Evolutionary conservation across 495 filamentous ascomycete genomes (phyloP), one percentile per base, ranked within the genome.

Genomic region (Wilcoxina mikolae): DNA sequence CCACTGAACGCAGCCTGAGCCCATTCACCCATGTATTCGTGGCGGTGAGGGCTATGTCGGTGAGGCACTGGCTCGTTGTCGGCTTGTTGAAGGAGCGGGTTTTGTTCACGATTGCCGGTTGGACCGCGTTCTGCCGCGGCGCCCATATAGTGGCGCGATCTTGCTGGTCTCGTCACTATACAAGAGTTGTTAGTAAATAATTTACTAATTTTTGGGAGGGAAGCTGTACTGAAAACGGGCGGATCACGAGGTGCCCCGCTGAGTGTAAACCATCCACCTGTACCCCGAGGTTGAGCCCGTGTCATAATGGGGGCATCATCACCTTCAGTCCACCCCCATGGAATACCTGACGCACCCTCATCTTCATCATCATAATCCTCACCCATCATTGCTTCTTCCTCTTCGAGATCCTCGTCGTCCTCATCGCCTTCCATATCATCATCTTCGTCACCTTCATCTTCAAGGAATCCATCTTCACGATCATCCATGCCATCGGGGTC

Each of bases 331-430:
- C 64, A 69, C 50, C 61, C 68, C 60, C 56, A 63, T 42, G 56
- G 50, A 50, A 61, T 48, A 53, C 55, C 54, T 31, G 53, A 78
- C 80, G 69, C 70, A 85, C 82, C 80, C 58, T 78, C 79, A 66
- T 81, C 81, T 46, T 81, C 80, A 29, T 82, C 78, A 31, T 82
- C 77, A 54, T 81, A 76, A 59, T 79, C 82, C 22, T 65, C 63
- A 10, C 56, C 55, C 26, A 60, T 62, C 58, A 79, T 71, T 51
- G 73, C 71, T 51, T 81, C 80, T 20, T 83, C 79, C 3, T 80
- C 78, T 25, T 82, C 79, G 49, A 75, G 70, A 44, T 89, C 85
- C 27, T 86, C 83, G 48, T 85, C 84, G 17, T 84, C 82, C 2
- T 81, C 80, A 41, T 84, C 81, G 7, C 51, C 51, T 28, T 54